A percentile compares a stretch with the other conserved stretches of the same genome.
Evolutionary conservation across 1,284 basidiomycete genomes (phyloP).

Genomic region (Cystobasidium pallidum): DNA sequence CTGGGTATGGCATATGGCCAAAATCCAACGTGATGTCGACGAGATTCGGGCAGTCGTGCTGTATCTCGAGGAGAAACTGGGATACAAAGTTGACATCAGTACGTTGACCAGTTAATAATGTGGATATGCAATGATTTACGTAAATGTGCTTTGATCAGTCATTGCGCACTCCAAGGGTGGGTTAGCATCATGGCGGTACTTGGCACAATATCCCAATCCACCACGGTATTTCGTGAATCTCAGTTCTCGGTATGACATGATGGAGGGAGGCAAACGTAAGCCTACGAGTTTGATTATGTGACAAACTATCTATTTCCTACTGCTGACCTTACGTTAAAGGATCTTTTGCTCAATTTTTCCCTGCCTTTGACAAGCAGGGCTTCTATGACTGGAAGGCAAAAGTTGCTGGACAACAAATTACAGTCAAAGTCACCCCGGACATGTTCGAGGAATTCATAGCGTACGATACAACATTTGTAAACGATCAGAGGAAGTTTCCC

Average conservation of each 20-base stretch:
- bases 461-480: constrained; percentile 32
- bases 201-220: constrained; percentile 31
- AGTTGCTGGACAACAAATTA: constrained; percentile 35
- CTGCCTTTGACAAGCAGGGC: constrained; percentile 40
- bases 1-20: constrained; percentile 44
- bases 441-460: constrained; percentile 36
- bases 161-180: constrained; percentile 37
- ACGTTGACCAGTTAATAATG: neutral
- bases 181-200: constrained; percentile 23
- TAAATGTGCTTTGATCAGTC: constrained; percentile 13
- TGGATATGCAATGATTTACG: too few species aligned
- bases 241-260: constrained; percentile 39
- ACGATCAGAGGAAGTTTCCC: constrained; percentile 32
- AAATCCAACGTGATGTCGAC: constrained; percentile 41
- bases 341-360: constrained; percentile 31
- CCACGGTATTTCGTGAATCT: constrained; percentile 36
- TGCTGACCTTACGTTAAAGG: neutral
- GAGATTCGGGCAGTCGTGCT: constrained; percentile 30
- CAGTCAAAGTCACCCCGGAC: constrained; percentile 32
- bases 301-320: too few species aligned
- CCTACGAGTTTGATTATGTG: neutral
- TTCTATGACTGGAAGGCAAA: constrained; percentile 41
- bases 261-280: constrained; percentile 31
- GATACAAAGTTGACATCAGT: constrained; percentile 33
- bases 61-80: constrained; percentile 23